Percentiles rank a stretch among this genome's conserved stretches.
Conservation (phyloP, 2,329 filamentous ascomycete species). For the Cladobotryum protrusum region DNA sequence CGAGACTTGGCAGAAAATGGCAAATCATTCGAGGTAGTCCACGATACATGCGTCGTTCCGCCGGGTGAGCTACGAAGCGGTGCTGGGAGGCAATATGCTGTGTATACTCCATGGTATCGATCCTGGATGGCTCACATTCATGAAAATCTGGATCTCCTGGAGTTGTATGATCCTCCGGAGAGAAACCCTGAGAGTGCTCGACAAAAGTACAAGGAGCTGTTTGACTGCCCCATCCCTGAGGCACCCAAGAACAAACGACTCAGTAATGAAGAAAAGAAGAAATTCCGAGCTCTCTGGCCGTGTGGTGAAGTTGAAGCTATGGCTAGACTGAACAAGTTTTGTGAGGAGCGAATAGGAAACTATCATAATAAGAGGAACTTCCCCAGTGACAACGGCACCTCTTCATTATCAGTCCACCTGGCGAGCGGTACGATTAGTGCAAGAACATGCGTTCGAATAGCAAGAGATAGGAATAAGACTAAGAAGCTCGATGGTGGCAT, state of each 20-base stretch:
- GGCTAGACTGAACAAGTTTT: constrained; percentile 58
- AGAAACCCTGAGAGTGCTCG: constrained; percentile 30
- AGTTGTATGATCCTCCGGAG: constrained; percentile 47
- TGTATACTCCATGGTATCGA: constrained; percentile 78
- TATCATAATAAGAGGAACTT: constrained; percentile 64
- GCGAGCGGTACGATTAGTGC: constrained; percentile 62
- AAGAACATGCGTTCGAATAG: constrained; percentile 58
- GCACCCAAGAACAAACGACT: constrained; percentile 59
- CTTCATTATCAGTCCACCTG: constrained; percentile 65
- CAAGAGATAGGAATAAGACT: constrained; percentile 55
- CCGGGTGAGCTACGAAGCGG: constrained; percentile 64
- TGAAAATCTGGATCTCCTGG: constrained; percentile 59
- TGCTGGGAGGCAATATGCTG: constrained; percentile 70
- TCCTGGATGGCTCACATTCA: constrained; percentile 71
- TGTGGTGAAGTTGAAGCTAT: constrained; percentile 68
- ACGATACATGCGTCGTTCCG: constrained; percentile 77
- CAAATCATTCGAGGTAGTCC: constrained; percentile 63
- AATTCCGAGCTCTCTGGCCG: constrained; percentile 59
- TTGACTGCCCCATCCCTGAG: constrained; percentile 53
- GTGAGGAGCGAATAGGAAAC: constrained; percentile 52
- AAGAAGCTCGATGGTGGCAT: constrained; percentile 61
- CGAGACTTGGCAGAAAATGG: constrained; percentile 53
- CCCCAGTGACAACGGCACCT: constrained; percentile 56
- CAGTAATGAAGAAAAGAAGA: constrained; percentile 49
- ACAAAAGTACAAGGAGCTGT: constrained; percentile 48